These are phyloP conservation scores for Yarrowia deformans DNA, from an alignment of 805 yeast genomes.

Conservation along the genomic window DNA sequence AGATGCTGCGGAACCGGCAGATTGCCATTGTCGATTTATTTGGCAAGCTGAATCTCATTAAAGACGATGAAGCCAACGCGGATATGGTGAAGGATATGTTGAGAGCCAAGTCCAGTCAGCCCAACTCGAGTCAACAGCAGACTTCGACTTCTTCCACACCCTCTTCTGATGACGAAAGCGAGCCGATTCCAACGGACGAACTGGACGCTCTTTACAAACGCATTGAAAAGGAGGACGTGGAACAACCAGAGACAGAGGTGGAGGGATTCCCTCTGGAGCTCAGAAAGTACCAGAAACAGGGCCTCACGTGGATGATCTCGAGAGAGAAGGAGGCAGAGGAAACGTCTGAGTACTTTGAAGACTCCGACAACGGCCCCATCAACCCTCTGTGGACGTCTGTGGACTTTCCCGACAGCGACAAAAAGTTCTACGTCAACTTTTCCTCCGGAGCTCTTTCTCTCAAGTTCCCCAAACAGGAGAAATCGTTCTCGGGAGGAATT, in stretches of 20 bases:
- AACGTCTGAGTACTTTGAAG: conserved; percentile 49
- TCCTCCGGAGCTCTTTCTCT: conserved; percentile 80
- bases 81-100: conserved; percentile 34
- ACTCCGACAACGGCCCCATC: conserved; percentile 61
- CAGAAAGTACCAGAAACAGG: conserved; percentile 82
- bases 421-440: conserved; percentile 72
- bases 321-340: conserved; percentile 59
- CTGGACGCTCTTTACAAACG: conserved; percentile 74
- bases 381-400: conserved; percentile 88
- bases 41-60: conserved; percentile 52
- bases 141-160: not conserved
- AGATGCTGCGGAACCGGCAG: conserved; percentile 60
- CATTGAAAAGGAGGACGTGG: conserved; percentile 67
- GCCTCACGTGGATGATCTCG: conserved; percentile 87
- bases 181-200: conserved; percentile 71
- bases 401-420: conserved; percentile 64
- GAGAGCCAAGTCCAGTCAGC: conserved; percentile 40
- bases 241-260: conserved; percentile 70
- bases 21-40: conserved; percentile 63
- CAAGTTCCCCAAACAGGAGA: conserved; percentile 68
- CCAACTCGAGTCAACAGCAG: not conserved
- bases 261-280: conserved; percentile 64
- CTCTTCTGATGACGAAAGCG: conserved; percentile 51
- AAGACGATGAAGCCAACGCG: conserved; percentile 37
- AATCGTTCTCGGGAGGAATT: conserved; percentile 78